Percentiles rank a stretch among this genome's conserved stretches.
Conservation (phyloP, 2,329 filamentous ascomycete species). For the Tolypocladium inflatum region DNA sequence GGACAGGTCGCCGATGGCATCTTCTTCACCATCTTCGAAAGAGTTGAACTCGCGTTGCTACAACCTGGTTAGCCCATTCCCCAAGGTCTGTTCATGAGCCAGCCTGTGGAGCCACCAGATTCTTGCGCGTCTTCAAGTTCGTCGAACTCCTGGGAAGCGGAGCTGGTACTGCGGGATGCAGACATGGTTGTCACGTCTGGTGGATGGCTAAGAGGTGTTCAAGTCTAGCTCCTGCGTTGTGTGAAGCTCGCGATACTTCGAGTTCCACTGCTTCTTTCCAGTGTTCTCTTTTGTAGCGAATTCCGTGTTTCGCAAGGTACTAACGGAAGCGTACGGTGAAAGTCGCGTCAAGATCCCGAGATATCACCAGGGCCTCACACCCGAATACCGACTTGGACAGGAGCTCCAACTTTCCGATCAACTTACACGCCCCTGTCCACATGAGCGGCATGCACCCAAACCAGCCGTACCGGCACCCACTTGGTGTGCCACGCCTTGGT, state of each 20-base stretch:
- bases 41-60: too few relatives aligned
- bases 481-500: background rate
- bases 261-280: background rate
- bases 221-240: background rate
- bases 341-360: background rate
- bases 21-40: too few relatives aligned
- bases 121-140: too few relatives aligned
- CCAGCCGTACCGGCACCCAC: background rate
- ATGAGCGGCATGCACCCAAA: background rate
- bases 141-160: too few relatives aligned
- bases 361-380: background rate
- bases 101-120: too few relatives aligned
- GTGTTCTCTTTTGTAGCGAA: background rate
- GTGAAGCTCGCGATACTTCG: background rate
- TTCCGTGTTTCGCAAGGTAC: background rate
- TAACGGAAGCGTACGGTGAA: background rate
- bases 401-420: background rate
- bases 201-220: background rate
- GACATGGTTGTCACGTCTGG: too few relatives aligned
- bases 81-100: too few relatives aligned
- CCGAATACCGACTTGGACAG: too few relatives aligned
- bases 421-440: background rate
- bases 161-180: too few relatives aligned
- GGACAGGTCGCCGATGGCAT: too few relatives aligned
- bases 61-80: too few relatives aligned